Percentiles rank a stretch among this genome's conserved stretches.
Conservation (phyloP, 2,329 filamentous ascomycete genomes). For the Didymella lethalis region DNA sequence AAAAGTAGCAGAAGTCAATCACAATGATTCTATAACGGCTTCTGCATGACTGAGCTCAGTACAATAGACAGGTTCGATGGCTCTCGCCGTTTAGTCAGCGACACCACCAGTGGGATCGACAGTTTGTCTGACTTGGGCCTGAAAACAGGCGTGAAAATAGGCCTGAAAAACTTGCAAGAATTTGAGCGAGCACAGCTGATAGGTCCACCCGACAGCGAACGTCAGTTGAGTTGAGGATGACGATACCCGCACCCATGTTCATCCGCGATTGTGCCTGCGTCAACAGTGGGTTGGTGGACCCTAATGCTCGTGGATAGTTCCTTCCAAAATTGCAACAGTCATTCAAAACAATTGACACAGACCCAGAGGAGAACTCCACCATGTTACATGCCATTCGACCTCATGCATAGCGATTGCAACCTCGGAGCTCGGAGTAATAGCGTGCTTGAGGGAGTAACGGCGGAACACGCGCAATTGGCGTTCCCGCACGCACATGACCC, state of each 20-base stretch:
- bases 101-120: too few relatives aligned
- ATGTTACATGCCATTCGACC: background rate
- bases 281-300: constrained; percentile 12
- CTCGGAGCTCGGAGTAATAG: constrained; percentile 12
- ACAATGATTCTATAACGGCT: too few relatives aligned
- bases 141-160: too few relatives aligned
- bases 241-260: constrained; percentile 10
- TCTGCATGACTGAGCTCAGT: too few relatives aligned
- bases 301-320: background rate
- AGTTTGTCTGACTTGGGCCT: too few relatives aligned
- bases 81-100: too few relatives aligned
- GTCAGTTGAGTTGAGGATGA: constrained; percentile 17
- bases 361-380: background rate
- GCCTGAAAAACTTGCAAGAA: background rate
- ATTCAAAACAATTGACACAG: background rate
- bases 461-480: constrained; percentile 15
- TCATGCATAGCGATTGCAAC: background rate
- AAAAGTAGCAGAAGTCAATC: too few relatives aligned
- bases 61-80: too few relatives aligned
- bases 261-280: constrained; percentile 10
- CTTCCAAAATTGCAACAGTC: background rate
- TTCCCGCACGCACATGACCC: constrained; percentile 22
- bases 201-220: background rate
- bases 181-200: background rate
- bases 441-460: background rate